phyloP scores from a whole-genome alignment of 257 asterid species.

The Parsonsia alboflavescens region DNA sequence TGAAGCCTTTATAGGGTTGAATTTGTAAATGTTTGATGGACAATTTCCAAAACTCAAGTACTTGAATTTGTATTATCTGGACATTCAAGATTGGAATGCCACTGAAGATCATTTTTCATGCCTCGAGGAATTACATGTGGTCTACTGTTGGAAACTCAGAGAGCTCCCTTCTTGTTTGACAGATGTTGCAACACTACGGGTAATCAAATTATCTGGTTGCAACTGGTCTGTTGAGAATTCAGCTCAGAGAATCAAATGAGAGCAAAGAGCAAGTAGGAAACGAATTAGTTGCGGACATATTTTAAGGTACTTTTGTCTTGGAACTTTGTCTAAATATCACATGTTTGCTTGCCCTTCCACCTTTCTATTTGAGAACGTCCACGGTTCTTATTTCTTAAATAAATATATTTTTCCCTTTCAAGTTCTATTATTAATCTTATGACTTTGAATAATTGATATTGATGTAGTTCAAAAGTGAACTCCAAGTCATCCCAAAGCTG shows the following conservation, averaged over 20 bases:
- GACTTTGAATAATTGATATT: too few species aligned
- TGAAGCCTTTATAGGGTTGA: neutral
- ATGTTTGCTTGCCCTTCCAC: too few species aligned
- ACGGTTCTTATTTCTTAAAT: too few species aligned
- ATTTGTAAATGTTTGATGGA: constrained; percentile 1
- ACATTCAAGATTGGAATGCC: neutral
- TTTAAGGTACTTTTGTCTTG: too few species aligned
- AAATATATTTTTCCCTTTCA: too few species aligned
- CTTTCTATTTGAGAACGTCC: too few species aligned
- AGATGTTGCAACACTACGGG: neutral
- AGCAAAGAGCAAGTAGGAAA: neutral
- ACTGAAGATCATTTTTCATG: neutral
- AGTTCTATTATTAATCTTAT: too few species aligned
- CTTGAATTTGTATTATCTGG: neutral
- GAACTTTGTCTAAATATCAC: too few species aligned
- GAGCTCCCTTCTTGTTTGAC: neutral
- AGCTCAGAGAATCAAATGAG: neutral
- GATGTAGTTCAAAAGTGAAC: too few species aligned
- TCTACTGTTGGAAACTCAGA: neutral
- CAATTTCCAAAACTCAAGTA: constrained; percentile 6
- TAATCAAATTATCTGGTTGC: neutral
- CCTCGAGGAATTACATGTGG: neutral
- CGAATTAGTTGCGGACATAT: neutral
- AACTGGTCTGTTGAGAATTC: neutral
- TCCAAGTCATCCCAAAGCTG: too few species aligned